These are phyloP conservation scores for Boletus reticulatus DNA, from an alignment of 768 basidiomycete genomes.

Conservation along the genomic window DNA sequence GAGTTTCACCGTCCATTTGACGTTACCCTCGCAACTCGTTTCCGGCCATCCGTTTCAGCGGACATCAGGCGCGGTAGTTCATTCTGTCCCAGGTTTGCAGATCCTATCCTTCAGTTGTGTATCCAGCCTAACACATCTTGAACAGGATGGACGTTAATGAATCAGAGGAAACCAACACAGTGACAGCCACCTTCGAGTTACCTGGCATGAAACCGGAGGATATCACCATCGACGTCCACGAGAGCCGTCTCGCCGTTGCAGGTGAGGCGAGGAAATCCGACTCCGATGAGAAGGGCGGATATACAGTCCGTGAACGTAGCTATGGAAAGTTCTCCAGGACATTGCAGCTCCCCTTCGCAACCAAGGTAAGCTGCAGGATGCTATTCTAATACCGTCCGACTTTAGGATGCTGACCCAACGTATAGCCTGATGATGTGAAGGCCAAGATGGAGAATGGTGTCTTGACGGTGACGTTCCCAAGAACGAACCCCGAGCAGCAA, in stretches of 20 bases:
- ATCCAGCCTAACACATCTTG: neutral
- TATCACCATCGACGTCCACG: slow-evolving; percentile 46
- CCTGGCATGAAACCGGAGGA: slow-evolving; percentile 52
- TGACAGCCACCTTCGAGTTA: slow-evolving; percentile 54
- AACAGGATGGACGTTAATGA: slow-evolving; percentile 47
- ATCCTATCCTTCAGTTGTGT: too few species aligned
- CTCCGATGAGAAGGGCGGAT: slow-evolving; percentile 36
- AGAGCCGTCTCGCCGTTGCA: slow-evolving; percentile 34
- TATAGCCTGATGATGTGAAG: slow-evolving; percentile 43
- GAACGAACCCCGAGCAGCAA: slow-evolving; percentile 35
- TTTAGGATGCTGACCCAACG: neutral
- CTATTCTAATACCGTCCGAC: neutral
- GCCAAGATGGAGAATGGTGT: slow-evolving; percentile 49
- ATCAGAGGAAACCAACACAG: slow-evolving; percentile 37
- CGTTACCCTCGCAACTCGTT: neutral
- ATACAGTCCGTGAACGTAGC: slow-evolving; percentile 43
- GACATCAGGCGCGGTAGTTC: neutral
- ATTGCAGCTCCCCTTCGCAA: slow-evolving; percentile 43
- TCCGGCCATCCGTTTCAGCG: too few species aligned
- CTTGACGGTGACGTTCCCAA: slow-evolving; percentile 47
- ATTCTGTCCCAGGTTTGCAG: neutral
- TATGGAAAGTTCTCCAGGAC: slow-evolving; percentile 46
- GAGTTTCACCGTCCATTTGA: neutral
- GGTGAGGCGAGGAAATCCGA: slow-evolving; percentile 10
- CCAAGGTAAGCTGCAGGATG: slow-evolving; percentile 35